A percentile compares a stretch with the other conserved stretches of the same genome.
These are phyloP conservation scores for Jamesozyma jinghongensis DNA, from an alignment of 805 yeast species.

Conservation along the genomic window DNA sequence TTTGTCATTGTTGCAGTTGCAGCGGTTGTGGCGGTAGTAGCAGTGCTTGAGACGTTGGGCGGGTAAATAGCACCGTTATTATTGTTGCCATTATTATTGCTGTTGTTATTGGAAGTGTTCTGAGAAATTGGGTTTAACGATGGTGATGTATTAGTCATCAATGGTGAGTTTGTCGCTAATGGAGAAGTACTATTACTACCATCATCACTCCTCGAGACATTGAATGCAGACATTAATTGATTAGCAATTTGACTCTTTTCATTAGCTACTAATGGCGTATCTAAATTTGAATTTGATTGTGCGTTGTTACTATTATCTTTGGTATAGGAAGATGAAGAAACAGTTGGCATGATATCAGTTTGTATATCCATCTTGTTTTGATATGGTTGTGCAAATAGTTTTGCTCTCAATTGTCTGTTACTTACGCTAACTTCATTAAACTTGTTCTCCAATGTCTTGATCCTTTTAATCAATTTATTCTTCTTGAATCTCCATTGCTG, in stretches of 20 bases:
- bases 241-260: not conserved
- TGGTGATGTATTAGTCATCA: not conserved
- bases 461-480: slow-evolving; percentile 13
- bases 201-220: slow-evolving; percentile 1
- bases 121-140: not conserved
- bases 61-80: not conserved
- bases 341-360: slow-evolving; percentile 1
- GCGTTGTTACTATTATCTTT: not conserved
- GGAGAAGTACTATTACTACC: not conserved
- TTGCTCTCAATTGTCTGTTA: slow-evolving; percentile 17
- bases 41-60: not conserved
- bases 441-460: slow-evolving; percentile 17
- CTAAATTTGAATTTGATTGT: not conserved
- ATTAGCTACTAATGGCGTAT: not conserved
- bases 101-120: not conserved
- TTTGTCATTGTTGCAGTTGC: not conserved
- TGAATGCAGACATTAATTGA: slow-evolving; percentile 4
- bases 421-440: slow-evolving; percentile 18
- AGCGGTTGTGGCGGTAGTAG: not conserved
- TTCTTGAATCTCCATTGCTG: slow-evolving; percentile 19
- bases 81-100: not conserved
- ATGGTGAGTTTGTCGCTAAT: no score
- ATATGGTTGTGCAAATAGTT: slow-evolving; percentile 7
- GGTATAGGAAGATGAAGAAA: slow-evolving; percentile 1
- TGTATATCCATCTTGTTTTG: slow-evolving; percentile 1